phyloP scores from a whole-genome alignment of 805 yeast genomes.

The Blastobotrys robertii region DNA sequence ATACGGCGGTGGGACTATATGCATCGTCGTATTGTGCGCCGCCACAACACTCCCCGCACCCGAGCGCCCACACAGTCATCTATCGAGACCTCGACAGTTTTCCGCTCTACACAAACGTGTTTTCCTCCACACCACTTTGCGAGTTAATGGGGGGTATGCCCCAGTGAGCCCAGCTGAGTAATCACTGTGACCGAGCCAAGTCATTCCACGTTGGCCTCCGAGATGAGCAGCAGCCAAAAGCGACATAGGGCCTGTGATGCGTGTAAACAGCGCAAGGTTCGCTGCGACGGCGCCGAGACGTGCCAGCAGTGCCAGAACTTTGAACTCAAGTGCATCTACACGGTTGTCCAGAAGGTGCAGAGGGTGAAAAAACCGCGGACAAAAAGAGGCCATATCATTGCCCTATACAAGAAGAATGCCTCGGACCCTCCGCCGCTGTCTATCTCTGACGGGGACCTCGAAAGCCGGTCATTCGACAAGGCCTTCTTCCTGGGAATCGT shows the following conservation, averaged over 20 bases:
- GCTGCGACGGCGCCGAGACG: conserved; percentile 8
- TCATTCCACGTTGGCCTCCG: not conserved
- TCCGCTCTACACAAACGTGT: not conserved
- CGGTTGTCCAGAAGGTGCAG: not conserved
- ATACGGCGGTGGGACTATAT: too few species aligned
- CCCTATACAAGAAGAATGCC: not conserved
- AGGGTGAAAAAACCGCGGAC: conserved; percentile 1
- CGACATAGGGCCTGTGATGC: conserved; percentile 8
- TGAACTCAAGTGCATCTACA: conserved; percentile 6
- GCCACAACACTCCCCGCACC: not conserved
- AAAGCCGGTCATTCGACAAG: not conserved
- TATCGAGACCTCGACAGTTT: not conserved
- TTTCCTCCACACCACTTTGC: not conserved
- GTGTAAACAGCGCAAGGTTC: conserved; percentile 10
- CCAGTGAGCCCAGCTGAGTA: not conserved
- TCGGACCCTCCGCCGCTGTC: not conserved
- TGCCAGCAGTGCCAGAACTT: conserved; percentile 9
- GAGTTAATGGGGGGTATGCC: not conserved
- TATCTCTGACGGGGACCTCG: not conserved
- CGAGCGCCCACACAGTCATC: not conserved
- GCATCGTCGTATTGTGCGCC: too few species aligned
- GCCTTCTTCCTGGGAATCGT: conserved; percentile 5
- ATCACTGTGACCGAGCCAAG: not conserved
- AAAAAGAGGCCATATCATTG: conserved; percentile 6
- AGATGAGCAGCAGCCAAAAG: not conserved